Conservation (phyloP, 2,329 filamentous ascomycete species). For the Cucurbitaria berberidis region DNA sequence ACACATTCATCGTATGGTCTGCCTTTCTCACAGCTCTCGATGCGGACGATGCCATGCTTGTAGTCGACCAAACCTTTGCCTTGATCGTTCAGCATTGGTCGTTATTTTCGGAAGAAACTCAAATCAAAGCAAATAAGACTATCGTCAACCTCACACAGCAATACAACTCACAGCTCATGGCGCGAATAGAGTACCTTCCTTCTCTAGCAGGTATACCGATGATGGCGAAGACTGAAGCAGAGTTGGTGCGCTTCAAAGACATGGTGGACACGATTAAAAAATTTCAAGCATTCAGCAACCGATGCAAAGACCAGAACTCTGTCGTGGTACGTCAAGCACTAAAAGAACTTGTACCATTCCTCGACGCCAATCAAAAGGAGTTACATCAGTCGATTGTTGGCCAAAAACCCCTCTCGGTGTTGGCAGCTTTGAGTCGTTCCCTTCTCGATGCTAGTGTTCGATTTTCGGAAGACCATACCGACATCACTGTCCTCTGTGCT, state of each 20-base stretch:
- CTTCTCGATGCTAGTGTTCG: constrained; percentile 85
- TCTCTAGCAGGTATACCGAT: constrained; percentile 74
- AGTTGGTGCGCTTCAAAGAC: constrained; percentile 68
- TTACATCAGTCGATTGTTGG: constrained; percentile 80
- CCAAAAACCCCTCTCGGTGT: constrained; percentile 79
- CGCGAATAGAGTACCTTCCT: constrained; percentile 76
- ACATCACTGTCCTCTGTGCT: constrained; percentile 75
- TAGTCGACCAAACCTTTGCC: constrained; percentile 89
- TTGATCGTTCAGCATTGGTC: constrained; percentile 84
- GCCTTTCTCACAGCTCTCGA: constrained; percentile 73
- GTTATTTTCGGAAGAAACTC: constrained; percentile 66
- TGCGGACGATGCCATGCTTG: constrained; percentile 76
- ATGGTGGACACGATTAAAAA: constrained; percentile 70
- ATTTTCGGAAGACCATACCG: constrained; percentile 71
- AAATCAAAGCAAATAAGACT: constrained; percentile 65
- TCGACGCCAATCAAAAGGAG: constrained; percentile 75
- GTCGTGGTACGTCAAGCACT: constrained; percentile 85
- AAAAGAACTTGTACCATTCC: constrained; percentile 74
- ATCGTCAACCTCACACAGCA: constrained; percentile 70
- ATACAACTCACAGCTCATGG: constrained; percentile 66
- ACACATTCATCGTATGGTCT: constrained; percentile 84
- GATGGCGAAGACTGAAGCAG: constrained; percentile 70
- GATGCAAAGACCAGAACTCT: constrained; percentile 82
- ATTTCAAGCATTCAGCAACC: constrained; percentile 73
- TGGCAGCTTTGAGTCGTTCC: constrained; percentile 74